Base-by-base conservation (phyloP, 306 rosid species). In the Luffa acutangula region DNA sequence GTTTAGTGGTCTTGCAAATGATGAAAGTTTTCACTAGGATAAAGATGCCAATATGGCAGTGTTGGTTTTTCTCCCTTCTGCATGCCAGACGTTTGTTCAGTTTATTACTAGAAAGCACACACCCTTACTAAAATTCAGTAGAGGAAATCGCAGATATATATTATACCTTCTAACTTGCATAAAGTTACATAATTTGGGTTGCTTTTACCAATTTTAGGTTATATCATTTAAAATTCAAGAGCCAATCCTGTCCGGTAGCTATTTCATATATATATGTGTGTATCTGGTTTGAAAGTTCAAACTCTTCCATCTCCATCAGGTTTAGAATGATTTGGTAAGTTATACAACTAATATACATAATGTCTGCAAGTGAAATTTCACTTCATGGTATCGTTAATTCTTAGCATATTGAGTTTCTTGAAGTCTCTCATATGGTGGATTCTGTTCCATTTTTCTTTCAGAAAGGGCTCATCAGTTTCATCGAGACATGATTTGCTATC, bases 401-500 rank as follows among this genome's bases (percentile, higher is more conserved):
- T 70, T n/a, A 5, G n/a, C 49, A 70, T 70, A 43, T 70, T 70
- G 76, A 45, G 21, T 45, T 5, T 20, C 54, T 42, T 20, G 76
- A 43, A 69, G 34, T n/a, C 75, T 1, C 13, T n/a, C 75, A 69
- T 20, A 20, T 65, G 73, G 46, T 39, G 73, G 37, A 69, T 69
- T 42, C 53, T 18, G 9, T 69, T n/a, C 9, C 37, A 0, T 39
- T 41, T 77, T 37, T 20, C 78, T 84, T 48, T 78, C 83, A 86
- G 87, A 54, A 87, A 81, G 86, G 88, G 84, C 66, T 89, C 85
- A 18, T 84, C 93, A 34, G 87, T 89, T 82, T 89, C 96, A n/a
- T 88, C 88, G 25, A 86, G 86, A 81, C 91, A 85, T 75, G 96
- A 91, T 85, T 66, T 84, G 80, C 78, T 80, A 73, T 89, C 97